Evolutionary conservation across 768 basidiomycete genomes (phyloP).

Genomic region (Chalciporus pseudorubinellus): DNA sequence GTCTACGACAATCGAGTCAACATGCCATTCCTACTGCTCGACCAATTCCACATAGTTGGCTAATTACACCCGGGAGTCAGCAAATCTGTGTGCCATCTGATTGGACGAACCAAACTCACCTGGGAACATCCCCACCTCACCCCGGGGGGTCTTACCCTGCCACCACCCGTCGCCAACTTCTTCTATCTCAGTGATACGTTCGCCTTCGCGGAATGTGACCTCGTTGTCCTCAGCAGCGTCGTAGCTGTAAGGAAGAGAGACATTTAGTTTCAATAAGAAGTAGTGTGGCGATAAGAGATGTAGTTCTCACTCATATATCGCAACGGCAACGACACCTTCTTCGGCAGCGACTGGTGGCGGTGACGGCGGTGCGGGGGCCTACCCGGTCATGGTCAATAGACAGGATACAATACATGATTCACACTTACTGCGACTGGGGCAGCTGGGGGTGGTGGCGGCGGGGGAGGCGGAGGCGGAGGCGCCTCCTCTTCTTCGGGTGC

Average conservation of each 20-base stretch:
- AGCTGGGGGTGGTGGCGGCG: conserved; percentile 37
- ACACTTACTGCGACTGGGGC: conserved; percentile 41
- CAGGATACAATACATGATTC: conserved; percentile 3
- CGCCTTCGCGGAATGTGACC: conserved; percentile 80
- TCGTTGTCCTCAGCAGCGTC: conserved; percentile 93
- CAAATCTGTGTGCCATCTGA: not conserved
- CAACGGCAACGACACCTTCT: conserved; percentile 60
- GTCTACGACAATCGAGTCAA: no score
- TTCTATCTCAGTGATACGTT: conserved; percentile 74
- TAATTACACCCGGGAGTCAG: not conserved
- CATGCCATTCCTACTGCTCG: no score
- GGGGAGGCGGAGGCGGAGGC: conserved; percentile 57
- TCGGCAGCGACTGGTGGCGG: conserved; percentile 49
- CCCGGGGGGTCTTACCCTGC: conserved; percentile 60
- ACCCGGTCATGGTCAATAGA: not conserved
- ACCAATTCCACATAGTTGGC: not conserved
- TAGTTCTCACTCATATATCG: conserved; percentile 64
- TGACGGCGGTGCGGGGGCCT: conserved; percentile 39
- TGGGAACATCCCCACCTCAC: conserved; percentile 70
- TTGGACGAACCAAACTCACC: conserved; percentile 42
- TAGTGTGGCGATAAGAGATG: not conserved
- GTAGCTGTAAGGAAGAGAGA: conserved; percentile 50
- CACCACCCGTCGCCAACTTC: conserved; percentile 89
- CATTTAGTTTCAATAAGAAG: not conserved
- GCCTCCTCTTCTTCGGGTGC: conserved; percentile 43